Evolutionary conservation across 2,329 filamentous ascomycete genomes (phyloP), one percentile per base, ranked within the genome.

Genomic region (Venturia asperata): DNA sequence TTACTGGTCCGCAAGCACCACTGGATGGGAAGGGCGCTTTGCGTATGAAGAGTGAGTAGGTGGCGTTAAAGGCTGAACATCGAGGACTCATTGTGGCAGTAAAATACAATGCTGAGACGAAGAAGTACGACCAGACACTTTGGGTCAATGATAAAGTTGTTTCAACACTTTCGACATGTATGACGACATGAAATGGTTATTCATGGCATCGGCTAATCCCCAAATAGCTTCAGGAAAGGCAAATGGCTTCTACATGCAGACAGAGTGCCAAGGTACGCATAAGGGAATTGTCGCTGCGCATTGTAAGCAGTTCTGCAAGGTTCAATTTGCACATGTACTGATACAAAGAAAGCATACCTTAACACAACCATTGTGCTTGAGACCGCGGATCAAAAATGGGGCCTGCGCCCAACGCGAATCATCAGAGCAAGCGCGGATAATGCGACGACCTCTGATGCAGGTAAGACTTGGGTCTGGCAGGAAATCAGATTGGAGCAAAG

Each of bases 91-190:
- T 60, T 55, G 24, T 3, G 24, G 49, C 34, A 61, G 58, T 61
- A 5, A 61, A 42, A 43, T 61, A 61, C 24, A 61, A 61, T 42
- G 13, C 27, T 10, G 41, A 27, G 37, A 61, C 34, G 37, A 61
- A 61, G 24, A 47, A 47, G 49, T 64, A 64, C 39, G 49, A 64
- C 10, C 62, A 64, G 37, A 45, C 27, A 47, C 49, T 64, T 41
- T 60, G 19, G 27, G 17, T 64, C 15, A 64, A 60, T 15, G 62
- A 34, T 15, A 37, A 58, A n/a, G 49, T 56, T n/a, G 47, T 64
- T 24, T 64, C 62, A n/a, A 34, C 61, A n/a, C 24, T 63, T 39
- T 61, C 58, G 13, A 61, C 58, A 3, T 37, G 58, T 61, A 42
- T 19, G 37, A 10, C 60, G 19, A 39, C 13, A n/a, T 47, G 45